Evolutionary conservation across 805 yeast genomes (phyloP), one percentile per base, ranked within the genome.

Genomic region (Wilhelminamyces savonicus): DNA sequence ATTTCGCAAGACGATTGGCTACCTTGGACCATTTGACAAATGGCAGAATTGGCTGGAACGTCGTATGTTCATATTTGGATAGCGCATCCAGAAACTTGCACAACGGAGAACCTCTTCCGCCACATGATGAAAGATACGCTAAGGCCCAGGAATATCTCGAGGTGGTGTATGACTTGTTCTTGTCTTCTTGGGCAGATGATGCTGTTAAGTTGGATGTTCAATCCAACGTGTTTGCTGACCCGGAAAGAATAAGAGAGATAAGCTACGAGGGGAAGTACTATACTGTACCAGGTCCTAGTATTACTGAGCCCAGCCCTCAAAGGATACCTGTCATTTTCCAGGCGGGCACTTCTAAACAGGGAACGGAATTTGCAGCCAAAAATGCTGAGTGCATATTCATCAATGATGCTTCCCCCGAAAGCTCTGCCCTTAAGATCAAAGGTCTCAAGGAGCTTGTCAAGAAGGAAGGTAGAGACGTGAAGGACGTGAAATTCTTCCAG

Each of bases 181-280:
- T 28, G 13, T 28, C 31, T n/a, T 23, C 27, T 2, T 28, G 31
- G 31, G 19, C 27, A 11, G 31, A 28, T 23, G 31, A 28, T 23
- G 31, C 31, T 4, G 25, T n/a, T n/a, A n/a, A n/a, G n/a, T n/a
- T 28, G 13, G 18, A 28, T 22, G 23, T 28, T 16, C 21, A 28
- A n/a, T 6, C 13, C 12, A 27, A 27, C 3, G 20, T 28, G 18
- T 28, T 13, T 18, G 16, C 31, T 18, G 25, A 28, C 24, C 23
- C 27, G n/a, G 24, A 23, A 13, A 14, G 16, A 19, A 28, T 28
- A 5, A 12, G 31, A 16, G 27, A 28, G 14, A 28, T 28, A 12
- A 23, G 23, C 24, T 28, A 16, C 24, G 27, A 28, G 13, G 31
- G 31, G 6, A 23, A 14, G 16, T 28, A 15, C 27, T 28, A 22